These are phyloP conservation scores for Prunus armeniaca DNA, from an alignment of 306 rosid genomes.

Conservation along the genomic window DNA sequence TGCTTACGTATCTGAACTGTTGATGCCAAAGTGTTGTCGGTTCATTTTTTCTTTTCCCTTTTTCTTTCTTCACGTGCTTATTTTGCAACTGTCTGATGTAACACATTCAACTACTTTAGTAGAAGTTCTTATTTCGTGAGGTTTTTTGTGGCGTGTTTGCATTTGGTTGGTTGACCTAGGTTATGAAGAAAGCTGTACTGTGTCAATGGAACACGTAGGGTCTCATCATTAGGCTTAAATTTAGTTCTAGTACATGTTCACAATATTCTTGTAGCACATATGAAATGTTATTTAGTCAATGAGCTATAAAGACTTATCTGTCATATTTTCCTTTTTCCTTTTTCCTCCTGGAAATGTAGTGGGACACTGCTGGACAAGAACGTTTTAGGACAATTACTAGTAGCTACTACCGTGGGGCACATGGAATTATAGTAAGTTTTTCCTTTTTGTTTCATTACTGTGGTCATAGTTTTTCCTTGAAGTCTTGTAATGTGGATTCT, in stretches of 20 bases:
- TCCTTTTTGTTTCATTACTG: background rate
- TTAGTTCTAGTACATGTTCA: background rate
- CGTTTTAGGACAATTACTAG: slow-evolving; percentile 59
- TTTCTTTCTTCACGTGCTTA: background rate
- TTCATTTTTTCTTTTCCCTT: background rate
- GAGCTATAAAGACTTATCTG: background rate
- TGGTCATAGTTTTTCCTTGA: background rate
- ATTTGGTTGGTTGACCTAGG: background rate
- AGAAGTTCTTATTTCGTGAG: background rate
- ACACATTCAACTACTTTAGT: background rate
- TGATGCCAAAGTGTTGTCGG: background rate
- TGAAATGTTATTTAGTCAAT: background rate
- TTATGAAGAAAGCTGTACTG: background rate
- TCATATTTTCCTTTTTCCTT: background rate
- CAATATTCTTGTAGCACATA: background rate
- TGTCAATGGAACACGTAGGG: background rate
- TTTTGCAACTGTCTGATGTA: background rate
- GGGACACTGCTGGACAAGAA: slow-evolving; percentile 63
- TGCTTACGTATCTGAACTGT: background rate
- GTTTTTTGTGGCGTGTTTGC: background rate
- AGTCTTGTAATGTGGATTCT: background rate
- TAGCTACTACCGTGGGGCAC: slow-evolving; percentile 64
- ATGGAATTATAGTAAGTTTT: slow-evolving; percentile 51
- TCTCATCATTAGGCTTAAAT: background rate
- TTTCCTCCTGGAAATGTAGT: slow-evolving; percentile 24